Percentiles rank a stretch among this genome's conserved stretches.
These are phyloP conservation scores for Phialophora verrucosa DNA, from an alignment of 2,329 filamentous ascomycete genomes.

Conservation along the genomic window DNA sequence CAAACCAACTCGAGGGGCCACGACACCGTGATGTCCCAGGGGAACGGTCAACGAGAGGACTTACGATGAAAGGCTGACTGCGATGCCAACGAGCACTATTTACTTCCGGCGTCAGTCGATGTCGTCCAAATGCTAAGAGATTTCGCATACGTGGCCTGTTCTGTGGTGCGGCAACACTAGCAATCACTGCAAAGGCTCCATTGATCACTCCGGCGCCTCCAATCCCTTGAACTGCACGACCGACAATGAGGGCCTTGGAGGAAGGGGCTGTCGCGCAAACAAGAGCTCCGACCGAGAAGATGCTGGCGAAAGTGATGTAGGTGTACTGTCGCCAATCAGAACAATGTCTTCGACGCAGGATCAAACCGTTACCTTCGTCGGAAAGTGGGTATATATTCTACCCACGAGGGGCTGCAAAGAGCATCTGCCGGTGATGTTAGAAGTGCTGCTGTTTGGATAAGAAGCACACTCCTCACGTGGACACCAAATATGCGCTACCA, in stretches of 20 bases:
- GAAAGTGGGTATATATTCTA: constrained; percentile 55
- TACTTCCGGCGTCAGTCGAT: not conserved
- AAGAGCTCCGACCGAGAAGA: constrained; percentile 44
- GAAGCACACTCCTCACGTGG: constrained; percentile 28
- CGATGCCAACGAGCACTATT: constrained; percentile 43
- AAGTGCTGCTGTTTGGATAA: not conserved
- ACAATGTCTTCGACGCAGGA: not conserved
- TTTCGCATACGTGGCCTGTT: constrained; percentile 40
- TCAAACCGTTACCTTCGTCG: constrained; percentile 37
- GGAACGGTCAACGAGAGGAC: not conserved
- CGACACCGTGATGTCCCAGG: not conserved
- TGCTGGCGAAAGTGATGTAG: constrained; percentile 42
- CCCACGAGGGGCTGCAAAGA: constrained; percentile 56
- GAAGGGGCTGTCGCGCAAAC: constrained; percentile 43
- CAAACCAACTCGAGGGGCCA: not conserved
- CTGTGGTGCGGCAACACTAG: constrained; percentile 42
- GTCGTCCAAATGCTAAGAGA: not conserved
- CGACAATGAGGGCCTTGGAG: constrained; percentile 43
- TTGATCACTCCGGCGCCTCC: constrained; percentile 44
- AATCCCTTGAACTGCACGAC: constrained; percentile 45
- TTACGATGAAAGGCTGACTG: constrained; percentile 35
- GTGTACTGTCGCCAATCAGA: constrained; percentile 14
- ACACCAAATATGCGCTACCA: constrained; percentile 44
- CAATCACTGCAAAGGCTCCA: constrained; percentile 54
- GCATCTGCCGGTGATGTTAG: constrained; percentile 42